These are phyloP conservation scores for Mariannaea sp. DNA, from an alignment of 2,329 filamentous ascomycete genomes.

Conservation along the genomic window DNA sequence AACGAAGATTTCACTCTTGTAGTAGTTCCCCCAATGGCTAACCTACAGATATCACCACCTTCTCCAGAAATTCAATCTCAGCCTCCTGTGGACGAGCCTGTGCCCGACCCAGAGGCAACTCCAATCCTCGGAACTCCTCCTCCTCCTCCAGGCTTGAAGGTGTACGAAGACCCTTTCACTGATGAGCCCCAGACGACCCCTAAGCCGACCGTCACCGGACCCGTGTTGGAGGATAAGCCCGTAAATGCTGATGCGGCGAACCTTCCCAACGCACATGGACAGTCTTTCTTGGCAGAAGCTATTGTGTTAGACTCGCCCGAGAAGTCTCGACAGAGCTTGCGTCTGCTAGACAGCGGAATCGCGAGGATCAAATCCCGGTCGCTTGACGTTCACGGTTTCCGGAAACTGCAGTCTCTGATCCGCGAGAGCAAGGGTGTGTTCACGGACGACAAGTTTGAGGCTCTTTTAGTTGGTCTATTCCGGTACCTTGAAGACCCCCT, in stretches of 20 bases:
- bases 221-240: conserved; percentile 64
- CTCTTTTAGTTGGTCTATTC: conserved; percentile 70
- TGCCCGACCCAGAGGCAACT: not conserved
- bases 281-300: conserved; percentile 28
- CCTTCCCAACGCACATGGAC: conserved; percentile 36
- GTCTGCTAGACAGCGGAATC: conserved; percentile 75
- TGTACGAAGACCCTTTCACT: conserved; percentile 67
- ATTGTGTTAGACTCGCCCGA: conserved; percentile 45
- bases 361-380: conserved; percentile 71
- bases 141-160: conserved; percentile 47
- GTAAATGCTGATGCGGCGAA: conserved; percentile 59
- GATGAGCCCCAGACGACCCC: conserved; percentile 51
- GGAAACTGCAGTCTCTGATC: conserved; percentile 75
- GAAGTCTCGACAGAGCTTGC: conserved; percentile 60
- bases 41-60: conserved; percentile 43
- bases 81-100: conserved; percentile 19
- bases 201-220: conserved; percentile 50
- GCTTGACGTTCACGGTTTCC: conserved; percentile 81
- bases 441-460: conserved; percentile 69
- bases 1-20: conserved; percentile 61
- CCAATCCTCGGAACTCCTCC: conserved; percentile 20
- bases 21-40: conserved; percentile 54
- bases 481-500: conserved; percentile 71
- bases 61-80: conserved; percentile 18
- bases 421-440: conserved; percentile 69